phyloP scores from a whole-genome alignment of 2,329 filamentous ascomycete species.

The Cytospora mali region DNA sequence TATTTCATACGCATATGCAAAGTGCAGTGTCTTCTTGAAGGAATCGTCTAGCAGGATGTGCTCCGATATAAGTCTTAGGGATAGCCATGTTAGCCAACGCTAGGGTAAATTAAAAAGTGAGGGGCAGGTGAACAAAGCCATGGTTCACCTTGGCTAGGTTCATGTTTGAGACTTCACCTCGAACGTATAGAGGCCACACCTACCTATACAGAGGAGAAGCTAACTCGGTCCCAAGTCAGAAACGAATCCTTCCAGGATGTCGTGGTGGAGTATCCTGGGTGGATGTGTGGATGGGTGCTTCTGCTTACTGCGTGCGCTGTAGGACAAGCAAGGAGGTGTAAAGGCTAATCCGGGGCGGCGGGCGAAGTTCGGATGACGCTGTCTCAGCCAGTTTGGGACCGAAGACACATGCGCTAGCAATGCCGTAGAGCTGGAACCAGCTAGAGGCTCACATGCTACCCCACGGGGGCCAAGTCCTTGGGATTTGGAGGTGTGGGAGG shows the following conservation, averaged over 20 bases:
- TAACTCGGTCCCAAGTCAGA: too few relatives aligned
- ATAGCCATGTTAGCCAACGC: neutral
- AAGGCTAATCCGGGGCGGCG: neutral
- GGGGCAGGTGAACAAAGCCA: neutral
- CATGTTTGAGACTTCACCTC: neutral
- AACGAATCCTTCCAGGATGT: neutral
- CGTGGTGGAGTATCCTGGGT: neutral
- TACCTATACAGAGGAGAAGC: too few relatives aligned
- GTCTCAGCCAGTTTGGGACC: conserved; percentile 1
- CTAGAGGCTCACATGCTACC: conserved; percentile 6
- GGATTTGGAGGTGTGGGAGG: conserved; percentile 8
- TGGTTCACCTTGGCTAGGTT: neutral
- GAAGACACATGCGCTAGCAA: neutral
- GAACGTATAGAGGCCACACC: neutral
- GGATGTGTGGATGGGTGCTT: neutral
- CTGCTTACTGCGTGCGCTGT: too few relatives aligned
- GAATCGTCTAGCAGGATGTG: neutral
- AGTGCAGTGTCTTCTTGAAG: neutral
- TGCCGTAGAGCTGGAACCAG: neutral
- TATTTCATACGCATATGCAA: neutral
- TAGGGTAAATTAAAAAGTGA: neutral
- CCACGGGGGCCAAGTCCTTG: conserved; percentile 6
- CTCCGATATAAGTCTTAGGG: neutral
- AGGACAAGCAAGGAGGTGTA: too few relatives aligned
- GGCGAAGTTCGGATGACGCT: neutral